These are phyloP conservation scores for Scheffersomyces segobiensis DNA, from an alignment of 1,139 yeast species.

Conservation along the genomic window DNA sequence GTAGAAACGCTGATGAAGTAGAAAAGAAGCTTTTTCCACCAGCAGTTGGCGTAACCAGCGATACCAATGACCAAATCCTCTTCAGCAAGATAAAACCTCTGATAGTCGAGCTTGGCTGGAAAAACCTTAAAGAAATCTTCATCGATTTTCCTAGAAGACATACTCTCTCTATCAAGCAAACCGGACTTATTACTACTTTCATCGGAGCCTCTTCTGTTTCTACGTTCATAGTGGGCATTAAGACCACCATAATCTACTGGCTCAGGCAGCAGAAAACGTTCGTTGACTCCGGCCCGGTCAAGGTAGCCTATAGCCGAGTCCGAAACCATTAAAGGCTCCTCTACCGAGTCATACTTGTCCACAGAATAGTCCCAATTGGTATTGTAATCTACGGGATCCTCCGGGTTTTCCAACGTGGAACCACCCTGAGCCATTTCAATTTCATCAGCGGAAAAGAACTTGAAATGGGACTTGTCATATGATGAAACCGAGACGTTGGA, in stretches of 20 bases:
- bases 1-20: conserved; percentile 58
- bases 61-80: conserved; percentile 93
- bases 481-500: conserved; percentile 32
- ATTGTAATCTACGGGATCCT: conserved; percentile 59
- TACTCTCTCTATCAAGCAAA: conserved; percentile 10
- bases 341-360: conserved; percentile 46
- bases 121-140: conserved; percentile 41
- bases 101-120: conserved; percentile 53
- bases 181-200: conserved; percentile 24
- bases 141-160: conserved; percentile 24
- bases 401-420: conserved; percentile 67
- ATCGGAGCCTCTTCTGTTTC: conserved; percentile 31
- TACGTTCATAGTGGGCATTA: conserved; percentile 24
- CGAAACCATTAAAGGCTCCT: not conserved
- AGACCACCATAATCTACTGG: conserved; percentile 41
- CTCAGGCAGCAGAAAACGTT: not conserved
- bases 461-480: conserved; percentile 50
- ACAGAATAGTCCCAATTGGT: conserved; percentile 65
- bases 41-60: conserved; percentile 76
- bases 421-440: conserved; percentile 87
- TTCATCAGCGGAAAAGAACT: conserved; percentile 80
- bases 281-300: not conserved
- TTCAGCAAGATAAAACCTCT: conserved; percentile 89
- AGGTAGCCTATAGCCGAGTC: not conserved
- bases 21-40: conserved; percentile 48